Evolutionary conservation across 306 rosid species (phyloP).

Genomic region (Dryas alaskensis): DNA sequence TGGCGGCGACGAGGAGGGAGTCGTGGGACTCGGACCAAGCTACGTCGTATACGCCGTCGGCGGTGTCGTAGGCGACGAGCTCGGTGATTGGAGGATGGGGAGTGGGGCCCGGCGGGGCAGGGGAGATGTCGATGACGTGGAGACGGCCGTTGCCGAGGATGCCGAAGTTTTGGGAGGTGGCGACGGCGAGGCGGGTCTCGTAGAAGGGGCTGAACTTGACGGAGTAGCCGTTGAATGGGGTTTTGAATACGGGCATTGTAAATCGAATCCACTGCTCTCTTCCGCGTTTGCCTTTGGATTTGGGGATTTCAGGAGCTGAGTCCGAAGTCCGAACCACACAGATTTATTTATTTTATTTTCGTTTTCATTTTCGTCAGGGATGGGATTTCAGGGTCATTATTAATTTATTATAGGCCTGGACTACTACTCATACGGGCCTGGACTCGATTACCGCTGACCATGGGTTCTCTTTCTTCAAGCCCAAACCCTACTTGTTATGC

Average conservation of each 20-base stretch:
- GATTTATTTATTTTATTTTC: background rate
- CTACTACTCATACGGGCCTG: too few species aligned
- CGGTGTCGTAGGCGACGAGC: conserved; percentile 69
- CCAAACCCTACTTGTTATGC: too few species aligned
- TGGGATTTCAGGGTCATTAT: too few species aligned
- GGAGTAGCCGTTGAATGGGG: conserved; percentile 95
- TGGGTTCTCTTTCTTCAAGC: too few species aligned
- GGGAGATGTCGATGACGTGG: conserved; percentile 74
- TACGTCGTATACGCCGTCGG: conserved; percentile 86
- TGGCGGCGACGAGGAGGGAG: conserved; percentile 74
- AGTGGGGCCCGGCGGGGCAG: conserved; percentile 30
- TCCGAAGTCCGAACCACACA: too few species aligned
- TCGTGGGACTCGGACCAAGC: conserved; percentile 97
- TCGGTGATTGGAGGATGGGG: conserved; percentile 46
- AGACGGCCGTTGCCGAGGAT: conserved; percentile 95
- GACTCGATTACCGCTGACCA: too few species aligned
- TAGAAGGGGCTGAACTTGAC: conserved; percentile 96
- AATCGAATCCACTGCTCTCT: background rate
- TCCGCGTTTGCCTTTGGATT: background rate
- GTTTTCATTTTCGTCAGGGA: background rate
- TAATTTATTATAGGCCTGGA: too few species aligned
- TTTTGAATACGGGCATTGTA: conserved; percentile 77
- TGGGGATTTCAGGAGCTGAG: conserved; percentile 2
- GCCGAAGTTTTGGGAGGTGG: conserved; percentile 92
- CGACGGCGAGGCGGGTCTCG: conserved; percentile 88